These are phyloP conservation scores for Penicillium corylophilum DNA, from an alignment of 2,329 filamentous ascomycete species.

Conservation along the genomic window DNA sequence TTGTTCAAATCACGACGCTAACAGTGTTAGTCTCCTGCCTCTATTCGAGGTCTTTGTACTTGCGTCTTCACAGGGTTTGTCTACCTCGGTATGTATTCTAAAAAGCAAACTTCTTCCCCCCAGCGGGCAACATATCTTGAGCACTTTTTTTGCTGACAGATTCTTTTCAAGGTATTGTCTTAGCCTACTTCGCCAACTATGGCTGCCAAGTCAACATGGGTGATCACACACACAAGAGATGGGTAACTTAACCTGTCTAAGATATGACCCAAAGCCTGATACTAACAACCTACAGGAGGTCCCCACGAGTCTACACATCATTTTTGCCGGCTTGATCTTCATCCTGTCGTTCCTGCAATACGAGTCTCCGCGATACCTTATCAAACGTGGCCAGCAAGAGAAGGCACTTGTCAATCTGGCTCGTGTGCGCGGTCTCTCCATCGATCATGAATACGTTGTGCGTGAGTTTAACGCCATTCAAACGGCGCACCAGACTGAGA, in stretches of 20 bases:
- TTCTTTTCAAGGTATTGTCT: slow-evolving; percentile 59
- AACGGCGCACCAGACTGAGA: slow-evolving; percentile 65
- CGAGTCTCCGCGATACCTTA: slow-evolving; percentile 69
- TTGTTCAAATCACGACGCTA: background rate
- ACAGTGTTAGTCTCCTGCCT: slow-evolving; percentile 53
- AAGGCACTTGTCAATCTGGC: slow-evolving; percentile 47
- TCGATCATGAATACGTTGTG: slow-evolving; percentile 61
- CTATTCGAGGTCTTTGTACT: slow-evolving; percentile 71
- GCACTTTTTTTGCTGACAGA: background rate
- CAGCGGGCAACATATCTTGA: background rate
- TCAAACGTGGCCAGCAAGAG: slow-evolving; percentile 63
- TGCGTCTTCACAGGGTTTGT: slow-evolving; percentile 69
- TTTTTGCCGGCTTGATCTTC: slow-evolving; percentile 72
- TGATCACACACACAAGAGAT: slow-evolving; percentile 43
- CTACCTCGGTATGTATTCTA: slow-evolving; percentile 47
- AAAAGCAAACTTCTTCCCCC: background rate
- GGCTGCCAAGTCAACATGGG: slow-evolving; percentile 56
- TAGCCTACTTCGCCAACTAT: slow-evolving; percentile 75
- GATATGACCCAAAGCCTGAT: background rate
- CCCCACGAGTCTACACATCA: slow-evolving; percentile 73
- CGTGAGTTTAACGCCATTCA: slow-evolving; percentile 65
- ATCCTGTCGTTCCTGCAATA: slow-evolving; percentile 66
- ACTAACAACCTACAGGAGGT: slow-evolving; percentile 42
- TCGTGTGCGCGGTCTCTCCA: slow-evolving; percentile 57
- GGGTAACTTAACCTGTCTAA: slow-evolving; percentile 46